These are phyloP conservation scores for Lecanicillium sp. DNA, from an alignment of 2,329 filamentous ascomycete genomes.

Conservation along the genomic window DNA sequence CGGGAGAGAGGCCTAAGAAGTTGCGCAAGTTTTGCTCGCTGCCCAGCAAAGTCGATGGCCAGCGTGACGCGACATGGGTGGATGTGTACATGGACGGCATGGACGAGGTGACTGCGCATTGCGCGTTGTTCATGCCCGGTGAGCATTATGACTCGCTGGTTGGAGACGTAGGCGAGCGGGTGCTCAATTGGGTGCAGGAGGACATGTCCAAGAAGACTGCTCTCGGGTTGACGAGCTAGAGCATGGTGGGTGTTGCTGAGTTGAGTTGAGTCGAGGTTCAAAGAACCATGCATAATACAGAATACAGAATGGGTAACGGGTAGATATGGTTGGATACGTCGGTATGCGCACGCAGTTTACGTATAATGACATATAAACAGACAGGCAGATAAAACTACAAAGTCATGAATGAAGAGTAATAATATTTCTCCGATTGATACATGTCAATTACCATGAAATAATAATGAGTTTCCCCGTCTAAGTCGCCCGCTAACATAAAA, in stretches of 20 bases:
- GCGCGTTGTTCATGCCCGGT: constrained; percentile 68
- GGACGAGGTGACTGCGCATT: constrained; percentile 81
- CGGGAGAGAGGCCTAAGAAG: constrained; percentile 32
- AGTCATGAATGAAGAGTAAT: not conserved
- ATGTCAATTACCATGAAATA: too few relatives aligned
- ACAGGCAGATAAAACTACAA: not conserved
- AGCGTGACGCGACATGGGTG: constrained; percentile 65
- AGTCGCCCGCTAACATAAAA: constrained; percentile 3
- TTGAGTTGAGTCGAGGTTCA: too few relatives aligned
- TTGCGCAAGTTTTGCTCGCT: constrained; percentile 74
- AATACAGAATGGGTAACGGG: too few relatives aligned
- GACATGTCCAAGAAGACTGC: constrained; percentile 40
- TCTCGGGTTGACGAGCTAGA: constrained; percentile 10
- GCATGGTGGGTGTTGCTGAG: too few relatives aligned
- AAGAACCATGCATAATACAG: too few relatives aligned
- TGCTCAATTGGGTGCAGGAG: constrained; percentile 64
- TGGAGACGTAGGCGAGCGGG: constrained; percentile 60
- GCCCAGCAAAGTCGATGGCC: constrained; percentile 46
- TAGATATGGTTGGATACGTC: too few relatives aligned
- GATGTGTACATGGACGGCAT: constrained; percentile 73
- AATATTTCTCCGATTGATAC: not conserved
- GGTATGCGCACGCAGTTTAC: not conserved
- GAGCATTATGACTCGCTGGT: constrained; percentile 70
- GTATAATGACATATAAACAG: not conserved
- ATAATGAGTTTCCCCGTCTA: not conserved